phyloP scores from a whole-genome alignment of 148 eudicot genomes.

The Rhododendron williamsianum region DNA sequence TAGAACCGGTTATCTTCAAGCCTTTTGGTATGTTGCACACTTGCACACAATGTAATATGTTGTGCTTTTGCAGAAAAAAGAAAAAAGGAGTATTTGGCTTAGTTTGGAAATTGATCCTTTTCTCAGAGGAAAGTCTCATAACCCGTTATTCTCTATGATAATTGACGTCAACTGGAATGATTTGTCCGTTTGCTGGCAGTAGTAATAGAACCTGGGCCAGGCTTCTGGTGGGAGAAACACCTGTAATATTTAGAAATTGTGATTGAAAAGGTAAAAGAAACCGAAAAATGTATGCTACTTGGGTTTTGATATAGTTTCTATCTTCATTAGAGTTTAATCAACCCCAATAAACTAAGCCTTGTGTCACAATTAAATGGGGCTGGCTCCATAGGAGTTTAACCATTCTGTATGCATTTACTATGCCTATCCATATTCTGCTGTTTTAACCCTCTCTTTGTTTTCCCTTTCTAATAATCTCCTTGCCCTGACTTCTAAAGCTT shows the following conservation, averaged over 20 bases:
- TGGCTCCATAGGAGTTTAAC: background rate
- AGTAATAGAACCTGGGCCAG: background rate
- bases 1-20: background rate
- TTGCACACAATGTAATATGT: background rate
- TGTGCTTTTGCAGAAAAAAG: background rate
- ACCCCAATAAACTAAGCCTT: background rate
- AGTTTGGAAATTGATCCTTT: background rate
- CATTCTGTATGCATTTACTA: background rate
- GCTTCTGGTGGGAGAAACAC: background rate
- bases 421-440: background rate
- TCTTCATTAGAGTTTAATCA: background rate
- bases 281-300: background rate
- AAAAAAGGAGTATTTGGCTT: background rate
- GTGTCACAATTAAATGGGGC: background rate
- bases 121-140: background rate
- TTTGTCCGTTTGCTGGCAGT: background rate
- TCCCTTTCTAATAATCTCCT: background rate
- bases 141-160: background rate
- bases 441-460: background rate
- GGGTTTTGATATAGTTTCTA: background rate
- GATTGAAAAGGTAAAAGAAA: background rate
- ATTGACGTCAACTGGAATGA: background rate
- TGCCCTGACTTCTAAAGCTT: constrained; percentile 10
- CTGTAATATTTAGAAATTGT: background rate
- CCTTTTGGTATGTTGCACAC: background rate